Evolutionary conservation across 2,329 filamentous ascomycete species (phyloP).

Genomic region (Kalmusia sp.): DNA sequence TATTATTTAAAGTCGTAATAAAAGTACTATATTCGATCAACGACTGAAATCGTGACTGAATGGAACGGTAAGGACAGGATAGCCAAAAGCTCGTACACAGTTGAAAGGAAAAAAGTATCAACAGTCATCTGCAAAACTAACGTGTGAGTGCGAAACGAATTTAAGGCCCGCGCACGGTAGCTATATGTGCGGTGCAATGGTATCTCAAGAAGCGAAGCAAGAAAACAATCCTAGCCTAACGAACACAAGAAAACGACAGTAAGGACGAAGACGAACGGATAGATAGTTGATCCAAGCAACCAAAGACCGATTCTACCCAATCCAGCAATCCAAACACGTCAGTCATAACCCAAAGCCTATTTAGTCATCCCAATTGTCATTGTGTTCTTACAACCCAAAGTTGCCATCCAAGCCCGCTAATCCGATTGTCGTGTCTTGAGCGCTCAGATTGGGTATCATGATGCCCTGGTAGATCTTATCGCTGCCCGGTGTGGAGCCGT

Average conservation of each 20-base stretch:
- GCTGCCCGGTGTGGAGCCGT: slow-evolving; percentile 35
- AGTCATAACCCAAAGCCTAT: background rate
- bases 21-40: too few species aligned
- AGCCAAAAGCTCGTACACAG: background rate
- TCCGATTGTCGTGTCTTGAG: slow-evolving; percentile 24
- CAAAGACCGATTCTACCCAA: background rate
- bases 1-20: too few species aligned
- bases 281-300: background rate
- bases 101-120: background rate
- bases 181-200: slow-evolving; percentile 6
- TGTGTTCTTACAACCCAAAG: slow-evolving; percentile 46
- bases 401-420: slow-evolving; percentile 48
- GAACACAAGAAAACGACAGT: background rate
- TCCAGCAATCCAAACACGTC: background rate
- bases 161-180: background rate
- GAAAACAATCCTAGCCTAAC: background rate
- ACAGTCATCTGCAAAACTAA: background rate
- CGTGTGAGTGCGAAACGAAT: background rate
- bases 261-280: too few species aligned
- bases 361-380: background rate
- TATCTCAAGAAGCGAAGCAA: slow-evolving; percentile 16
- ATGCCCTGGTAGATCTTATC: slow-evolving; percentile 44
- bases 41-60: too few species aligned
- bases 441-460: slow-evolving; percentile 44
- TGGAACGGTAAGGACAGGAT: background rate